These are phyloP conservation scores for Extremus antarcticus DNA, from an alignment of 495 filamentous ascomycete species.

Conservation along the genomic window DNA sequence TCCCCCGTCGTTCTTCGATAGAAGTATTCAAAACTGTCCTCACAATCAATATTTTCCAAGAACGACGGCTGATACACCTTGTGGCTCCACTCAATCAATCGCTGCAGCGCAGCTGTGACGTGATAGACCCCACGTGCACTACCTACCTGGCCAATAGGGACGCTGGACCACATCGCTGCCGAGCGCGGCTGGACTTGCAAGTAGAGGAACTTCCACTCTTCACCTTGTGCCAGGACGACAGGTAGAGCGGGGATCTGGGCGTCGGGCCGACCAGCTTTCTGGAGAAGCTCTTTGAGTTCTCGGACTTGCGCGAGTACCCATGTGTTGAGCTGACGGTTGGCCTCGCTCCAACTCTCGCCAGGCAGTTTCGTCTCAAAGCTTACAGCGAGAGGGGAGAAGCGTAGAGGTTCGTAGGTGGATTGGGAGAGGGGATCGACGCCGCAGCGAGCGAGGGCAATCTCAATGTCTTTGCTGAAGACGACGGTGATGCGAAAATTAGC, in stretches of 20 bases:
- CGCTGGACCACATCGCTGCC: no score
- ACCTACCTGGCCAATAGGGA: not conserved
- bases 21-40: no score
- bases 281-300: not conserved
- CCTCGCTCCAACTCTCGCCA: not conserved
- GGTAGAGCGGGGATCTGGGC: not conserved
- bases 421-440: not conserved
- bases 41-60: not conserved
- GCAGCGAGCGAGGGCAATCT: not conserved
- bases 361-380: not conserved
- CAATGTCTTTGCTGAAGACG: not conserved
- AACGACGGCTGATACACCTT: not conserved
- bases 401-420: not conserved
- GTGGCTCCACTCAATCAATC: not conserved
- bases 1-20: no score
- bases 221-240: not conserved
- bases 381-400: not conserved
- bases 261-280: not conserved
- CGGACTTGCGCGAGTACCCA: not conserved
- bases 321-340: not conserved
- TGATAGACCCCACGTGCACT: not conserved
- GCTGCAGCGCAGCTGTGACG: not conserved
- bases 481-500: not conserved
- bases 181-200: no score
- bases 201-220: not conserved